Conservation (phyloP, 169 alveolate species). For the Eimeria maxima region DNA sequence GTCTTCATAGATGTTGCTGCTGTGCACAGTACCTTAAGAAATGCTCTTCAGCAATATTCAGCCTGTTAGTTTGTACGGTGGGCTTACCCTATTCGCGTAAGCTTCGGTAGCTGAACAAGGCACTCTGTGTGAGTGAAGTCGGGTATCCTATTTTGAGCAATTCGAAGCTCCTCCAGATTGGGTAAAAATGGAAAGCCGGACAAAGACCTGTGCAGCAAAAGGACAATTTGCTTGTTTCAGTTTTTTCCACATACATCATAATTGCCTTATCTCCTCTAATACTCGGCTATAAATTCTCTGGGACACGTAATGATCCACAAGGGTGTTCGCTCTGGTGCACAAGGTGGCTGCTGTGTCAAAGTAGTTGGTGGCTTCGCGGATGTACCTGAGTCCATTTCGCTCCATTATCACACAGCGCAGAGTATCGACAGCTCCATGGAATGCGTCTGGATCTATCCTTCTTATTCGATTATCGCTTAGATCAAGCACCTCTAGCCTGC, state of each 20-base stretch:
- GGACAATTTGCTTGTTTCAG: not conserved
- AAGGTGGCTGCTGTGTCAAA: not conserved
- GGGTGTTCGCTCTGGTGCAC: not conserved
- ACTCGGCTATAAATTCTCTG: not conserved
- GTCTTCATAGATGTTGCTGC: not conserved
- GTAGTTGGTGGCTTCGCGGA: not conserved
- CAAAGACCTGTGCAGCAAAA: not conserved
- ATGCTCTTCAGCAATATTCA: not conserved
- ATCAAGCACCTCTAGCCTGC: slow-evolving; percentile 71
- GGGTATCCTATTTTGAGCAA: slow-evolving; percentile 66
- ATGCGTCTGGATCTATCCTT: slow-evolving; percentile 59
- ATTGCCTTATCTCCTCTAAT: not conserved
- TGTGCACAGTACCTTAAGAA: not conserved
- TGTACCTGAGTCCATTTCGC: slow-evolving; percentile 78
- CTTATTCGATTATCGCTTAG: slow-evolving; percentile 75
- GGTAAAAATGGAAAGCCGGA: slow-evolving; percentile 60
- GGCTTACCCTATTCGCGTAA: slow-evolving; percentile 26
- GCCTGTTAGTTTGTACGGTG: not conserved
- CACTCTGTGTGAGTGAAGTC: slow-evolving; percentile 62
- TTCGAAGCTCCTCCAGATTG: slow-evolving; percentile 62
- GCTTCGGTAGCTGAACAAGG: slow-evolving; percentile 63
- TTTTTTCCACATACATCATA: not conserved
- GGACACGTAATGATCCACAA: not conserved
- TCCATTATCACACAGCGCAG: slow-evolving; percentile 66
- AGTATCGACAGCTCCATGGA: slow-evolving; percentile 44